These are phyloP conservation scores for Torulaspora indica DNA, from an alignment of 805 yeast genomes.

Conservation along the genomic window DNA sequence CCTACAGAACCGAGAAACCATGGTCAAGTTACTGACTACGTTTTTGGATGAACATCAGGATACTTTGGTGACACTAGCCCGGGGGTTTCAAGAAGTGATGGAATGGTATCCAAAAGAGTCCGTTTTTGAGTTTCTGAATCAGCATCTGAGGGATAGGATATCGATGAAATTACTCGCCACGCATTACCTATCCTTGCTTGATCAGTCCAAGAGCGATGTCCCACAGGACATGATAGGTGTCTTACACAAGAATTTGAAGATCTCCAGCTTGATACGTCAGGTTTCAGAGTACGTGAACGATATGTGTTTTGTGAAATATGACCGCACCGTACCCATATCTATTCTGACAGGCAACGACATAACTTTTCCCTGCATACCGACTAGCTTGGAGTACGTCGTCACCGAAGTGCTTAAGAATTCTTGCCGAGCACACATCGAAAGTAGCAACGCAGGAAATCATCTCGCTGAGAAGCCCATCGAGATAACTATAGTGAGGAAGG, in stretches of 20 bases:
- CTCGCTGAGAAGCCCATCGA: conserved; percentile 27
- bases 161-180: conserved; percentile 82
- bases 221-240: conserved; percentile 53
- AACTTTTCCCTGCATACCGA: conserved; percentile 75
- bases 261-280: conserved; percentile 56
- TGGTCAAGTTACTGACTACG: conserved; percentile 49
- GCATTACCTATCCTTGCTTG: conserved; percentile 68
- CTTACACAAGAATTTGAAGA: conserved; percentile 60
- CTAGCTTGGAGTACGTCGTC: conserved; percentile 80
- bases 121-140: conserved; percentile 61
- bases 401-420: conserved; percentile 86
- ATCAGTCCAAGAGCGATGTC: conserved; percentile 28
- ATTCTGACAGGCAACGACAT: conserved; percentile 57
- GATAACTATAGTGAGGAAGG: conserved; percentile 31
- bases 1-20: conserved; percentile 48
- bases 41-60: conserved; percentile 78
- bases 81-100: conserved; percentile 70
- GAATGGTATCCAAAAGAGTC: conserved; percentile 42
- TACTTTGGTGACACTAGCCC: conserved; percentile 73
- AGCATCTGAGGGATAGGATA: conserved; percentile 77
- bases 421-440: conserved; percentile 82
- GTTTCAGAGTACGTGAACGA: conserved; percentile 77
- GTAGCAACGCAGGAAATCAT: conserved; percentile 31
- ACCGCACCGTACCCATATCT: conserved; percentile 57
- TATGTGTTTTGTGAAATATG: conserved; percentile 77